A percentile compares a stretch with the other conserved stretches of the same genome.
Conservation (phyloP, 2,329 filamentous ascomycete genomes). For the Xylaria sp. region DNA sequence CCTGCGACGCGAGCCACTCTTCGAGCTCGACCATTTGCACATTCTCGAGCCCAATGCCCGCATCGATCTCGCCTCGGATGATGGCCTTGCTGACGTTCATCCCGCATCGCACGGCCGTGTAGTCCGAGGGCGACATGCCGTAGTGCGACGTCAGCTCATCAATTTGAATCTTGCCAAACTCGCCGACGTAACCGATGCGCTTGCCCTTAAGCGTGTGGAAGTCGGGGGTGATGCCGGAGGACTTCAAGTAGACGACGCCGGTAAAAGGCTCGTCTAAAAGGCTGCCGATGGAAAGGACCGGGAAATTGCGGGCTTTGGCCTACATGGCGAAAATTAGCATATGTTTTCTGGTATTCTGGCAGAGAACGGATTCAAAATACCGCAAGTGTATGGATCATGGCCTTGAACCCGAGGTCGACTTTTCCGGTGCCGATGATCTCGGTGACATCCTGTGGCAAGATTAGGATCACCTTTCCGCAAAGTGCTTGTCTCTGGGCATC, state of each 20-base stretch:
- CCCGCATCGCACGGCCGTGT: conserved; percentile 80
- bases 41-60: conserved; percentile 81
- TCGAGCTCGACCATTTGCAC: conserved; percentile 86
- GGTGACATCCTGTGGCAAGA: conserved; percentile 71
- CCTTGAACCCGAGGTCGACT: conserved; percentile 83
- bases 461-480: conserved; percentile 31
- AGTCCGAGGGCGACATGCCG: conserved; percentile 77
- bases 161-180: conserved; percentile 86
- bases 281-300: conserved; percentile 77
- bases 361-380: conserved; percentile 51
- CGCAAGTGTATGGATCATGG: conserved; percentile 84
- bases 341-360: neutral
- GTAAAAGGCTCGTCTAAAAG: conserved; percentile 85
- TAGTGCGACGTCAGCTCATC: conserved; percentile 84
- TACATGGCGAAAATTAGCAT: conserved; percentile 45
- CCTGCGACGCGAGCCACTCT: conserved; percentile 75
- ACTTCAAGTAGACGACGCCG: conserved; percentile 80
- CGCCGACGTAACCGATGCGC: conserved; percentile 81
- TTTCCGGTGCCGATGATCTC: conserved; percentile 83
- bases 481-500: neutral
- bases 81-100: conserved; percentile 86
- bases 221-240: conserved; percentile 78
- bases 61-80: conserved; percentile 77
- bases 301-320: conserved; percentile 81
- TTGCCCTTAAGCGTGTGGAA: conserved; percentile 81